Percentiles rank a stretch among this genome's conserved stretches.
Conservation (phyloP, 768 basidiomycete species). For the Leucosporidium yakuticum region DNA sequence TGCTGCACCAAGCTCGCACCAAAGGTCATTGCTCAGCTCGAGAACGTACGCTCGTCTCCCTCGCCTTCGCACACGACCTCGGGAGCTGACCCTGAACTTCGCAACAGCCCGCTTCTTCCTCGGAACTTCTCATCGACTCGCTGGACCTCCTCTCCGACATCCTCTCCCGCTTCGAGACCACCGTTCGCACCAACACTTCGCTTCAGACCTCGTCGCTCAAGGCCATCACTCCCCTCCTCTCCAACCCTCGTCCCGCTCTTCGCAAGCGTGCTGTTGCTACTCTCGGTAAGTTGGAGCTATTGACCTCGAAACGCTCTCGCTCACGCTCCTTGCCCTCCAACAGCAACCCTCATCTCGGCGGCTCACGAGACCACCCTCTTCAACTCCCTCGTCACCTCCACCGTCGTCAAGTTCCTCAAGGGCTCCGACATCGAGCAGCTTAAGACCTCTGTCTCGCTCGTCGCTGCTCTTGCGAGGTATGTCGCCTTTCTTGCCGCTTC, state of each 20-base stretch:
- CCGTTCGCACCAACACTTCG: constrained; percentile 46
- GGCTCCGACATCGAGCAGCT: constrained; percentile 12
- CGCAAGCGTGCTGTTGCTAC: constrained; percentile 86
- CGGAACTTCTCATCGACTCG: constrained; percentile 43
- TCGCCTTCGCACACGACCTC: neutral
- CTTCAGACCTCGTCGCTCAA: constrained; percentile 66
- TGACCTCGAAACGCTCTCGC: neutral
- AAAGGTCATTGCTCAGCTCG: constrained; percentile 69
- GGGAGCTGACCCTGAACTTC: neutral
- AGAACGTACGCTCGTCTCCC: constrained; percentile 54
- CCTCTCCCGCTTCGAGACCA: constrained; percentile 38
- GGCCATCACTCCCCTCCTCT: constrained; percentile 58
- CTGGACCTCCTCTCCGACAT: constrained; percentile 41
- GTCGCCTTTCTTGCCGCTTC: constrained; percentile 63
- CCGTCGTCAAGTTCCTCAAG: constrained; percentile 24
- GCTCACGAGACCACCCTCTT: constrained; percentile 17
- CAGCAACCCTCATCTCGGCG: constrained; percentile 18
- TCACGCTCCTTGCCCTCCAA: neutral
- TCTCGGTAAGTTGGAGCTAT: constrained; percentile 52
- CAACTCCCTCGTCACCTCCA: constrained; percentile 15
- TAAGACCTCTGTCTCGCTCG: constrained; percentile 49
- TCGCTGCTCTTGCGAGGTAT: constrained; percentile 71
- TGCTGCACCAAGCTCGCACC: constrained; percentile 80
- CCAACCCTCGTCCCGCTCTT: constrained; percentile 73
- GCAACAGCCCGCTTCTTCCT: constrained; percentile 38